Base-by-base conservation (phyloP, 2,329 filamentous ascomycete species). In the Fusarium scirpi region DNA sequence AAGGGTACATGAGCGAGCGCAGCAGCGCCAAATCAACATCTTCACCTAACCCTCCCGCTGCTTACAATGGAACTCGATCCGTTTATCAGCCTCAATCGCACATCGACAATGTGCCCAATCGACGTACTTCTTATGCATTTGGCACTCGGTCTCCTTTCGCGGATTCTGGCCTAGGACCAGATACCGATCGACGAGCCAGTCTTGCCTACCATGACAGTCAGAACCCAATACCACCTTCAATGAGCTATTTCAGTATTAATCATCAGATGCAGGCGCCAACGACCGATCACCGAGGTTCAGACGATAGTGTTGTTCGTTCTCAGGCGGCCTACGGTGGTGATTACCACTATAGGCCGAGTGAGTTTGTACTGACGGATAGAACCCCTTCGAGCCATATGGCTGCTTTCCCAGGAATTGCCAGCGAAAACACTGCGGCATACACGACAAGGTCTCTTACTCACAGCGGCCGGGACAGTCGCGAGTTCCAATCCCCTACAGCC, bases 141-240 rank as follows among this genome's bases (percentile, higher is more conserved):
- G 53, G 49, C 25, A 25, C 52, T 54, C 68, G 32, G 25, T 63
- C 49, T 40, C 62, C 63, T 41, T 61, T 58, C 32, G 38, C 34
- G 41, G 53, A 57, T 46, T 55, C 55, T 68, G 58, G 47, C 38
- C 53, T 44, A 49, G 30, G 59, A 32, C 20, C 43, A 40, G 62
- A 48, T 46, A 58, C 34, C 52, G 70, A 71, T 47, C 65, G 70
- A 56, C 72, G 65, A 52, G 45, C 58, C 47, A 71, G 67, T 58
- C 56, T 70, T 46, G 62, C 68, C 43, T 61, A 72, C 46, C 47
- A 65, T 72, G 60, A 74, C 56, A 74, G 72, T 74, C 65, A 74
- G 72, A 65, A 63, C 70, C 65, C 70, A 66, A 49, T 40, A 52
- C 40, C 41, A 60, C 60, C 65, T 58, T 58, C 49, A 46, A 64